Evolutionary conservation across 2,329 filamentous ascomycete genomes (phyloP).

Genomic region (Aphanocladium album): DNA sequence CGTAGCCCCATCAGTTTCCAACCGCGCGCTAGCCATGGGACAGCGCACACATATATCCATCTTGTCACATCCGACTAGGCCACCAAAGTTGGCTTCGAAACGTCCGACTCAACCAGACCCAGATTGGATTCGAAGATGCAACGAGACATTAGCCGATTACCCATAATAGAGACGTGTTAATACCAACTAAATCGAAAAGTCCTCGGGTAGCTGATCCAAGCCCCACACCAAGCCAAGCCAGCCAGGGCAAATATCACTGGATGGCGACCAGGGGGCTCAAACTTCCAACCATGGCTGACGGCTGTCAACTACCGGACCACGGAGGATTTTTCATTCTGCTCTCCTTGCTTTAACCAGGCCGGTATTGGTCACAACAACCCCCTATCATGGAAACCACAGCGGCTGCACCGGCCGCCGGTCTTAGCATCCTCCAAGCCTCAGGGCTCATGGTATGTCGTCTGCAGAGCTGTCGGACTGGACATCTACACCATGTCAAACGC

Average conservation of each 20-base stretch:
- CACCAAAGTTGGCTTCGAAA: neutral
- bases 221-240: neutral
- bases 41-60: neutral
- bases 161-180: neutral
- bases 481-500: neutral
- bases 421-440: slow-evolving; percentile 22
- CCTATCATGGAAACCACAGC: neutral
- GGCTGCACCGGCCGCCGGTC: neutral
- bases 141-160: neutral
- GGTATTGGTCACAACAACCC: neutral
- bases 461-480: neutral
- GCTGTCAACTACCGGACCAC: neutral
- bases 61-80: neutral
- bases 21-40: neutral
- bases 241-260: neutral
- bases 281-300: neutral
- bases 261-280: neutral
- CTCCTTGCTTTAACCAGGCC: neutral
- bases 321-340: neutral
- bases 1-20: neutral
- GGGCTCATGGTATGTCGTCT: slow-evolving; percentile 22
- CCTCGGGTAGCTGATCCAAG: neutral
- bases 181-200: neutral
- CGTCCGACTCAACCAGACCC: neutral
- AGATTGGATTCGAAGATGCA: neutral